These are phyloP conservation scores for Cordyceps farinosa DNA, from an alignment of 2,329 filamentous ascomycete species.

Conservation along the genomic window DNA sequence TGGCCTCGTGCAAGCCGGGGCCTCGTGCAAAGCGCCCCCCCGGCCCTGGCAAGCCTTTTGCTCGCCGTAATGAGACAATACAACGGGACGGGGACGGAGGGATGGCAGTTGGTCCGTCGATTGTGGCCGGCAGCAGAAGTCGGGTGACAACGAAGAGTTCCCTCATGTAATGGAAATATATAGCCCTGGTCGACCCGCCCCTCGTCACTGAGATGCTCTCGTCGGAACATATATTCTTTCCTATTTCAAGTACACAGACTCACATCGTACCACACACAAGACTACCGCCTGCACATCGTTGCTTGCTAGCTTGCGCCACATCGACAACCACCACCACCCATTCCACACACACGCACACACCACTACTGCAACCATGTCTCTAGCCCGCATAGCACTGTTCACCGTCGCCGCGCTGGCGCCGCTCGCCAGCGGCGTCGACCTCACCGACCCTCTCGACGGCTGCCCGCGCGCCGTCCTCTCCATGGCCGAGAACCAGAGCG, in stretches of 20 bases:
- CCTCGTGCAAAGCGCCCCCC: not conserved
- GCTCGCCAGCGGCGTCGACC: not conserved
- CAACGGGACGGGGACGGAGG: conserved; percentile 10
- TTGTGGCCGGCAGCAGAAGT: not conserved
- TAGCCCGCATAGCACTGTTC: conserved; percentile 10
- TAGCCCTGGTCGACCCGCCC: conserved; percentile 1
- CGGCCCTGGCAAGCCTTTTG: not conserved
- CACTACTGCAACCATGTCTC: conserved; percentile 8
- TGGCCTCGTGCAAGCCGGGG: not conserved
- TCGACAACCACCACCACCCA: not conserved
- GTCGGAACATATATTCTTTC: not conserved
- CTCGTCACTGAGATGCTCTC: not conserved
- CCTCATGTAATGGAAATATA: conserved; percentile 8
- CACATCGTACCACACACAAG: not conserved
- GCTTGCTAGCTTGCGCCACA: not conserved
- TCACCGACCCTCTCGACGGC: conserved; percentile 14
- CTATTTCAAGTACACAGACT: not conserved
- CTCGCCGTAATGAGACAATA: not conserved
- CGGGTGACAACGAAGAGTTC: not conserved
- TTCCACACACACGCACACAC: not conserved
- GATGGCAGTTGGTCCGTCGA: not conserved
- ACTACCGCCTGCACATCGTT: not conserved
- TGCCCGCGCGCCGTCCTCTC: conserved; percentile 1
- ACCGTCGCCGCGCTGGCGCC: not conserved
- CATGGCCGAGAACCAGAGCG: not conserved